phyloP scores from a whole-genome alignment of 208 protist species.

The Angomonas deanei region DNA sequence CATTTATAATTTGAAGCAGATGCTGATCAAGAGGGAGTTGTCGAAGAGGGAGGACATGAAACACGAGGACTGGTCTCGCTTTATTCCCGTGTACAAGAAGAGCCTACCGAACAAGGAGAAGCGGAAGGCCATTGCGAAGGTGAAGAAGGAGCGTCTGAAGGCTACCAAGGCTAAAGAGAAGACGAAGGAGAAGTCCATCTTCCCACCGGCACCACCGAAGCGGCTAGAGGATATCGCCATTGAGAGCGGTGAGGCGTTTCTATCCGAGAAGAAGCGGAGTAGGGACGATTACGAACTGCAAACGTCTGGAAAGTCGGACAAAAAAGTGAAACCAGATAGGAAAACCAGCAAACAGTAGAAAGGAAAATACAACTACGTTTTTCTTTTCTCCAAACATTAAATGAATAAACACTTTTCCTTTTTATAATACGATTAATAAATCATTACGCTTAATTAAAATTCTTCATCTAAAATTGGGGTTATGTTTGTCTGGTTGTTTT shows the following conservation, averaged over 20 bases:
- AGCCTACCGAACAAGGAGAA: slow-evolving; percentile 87
- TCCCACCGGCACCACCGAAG: slow-evolving; percentile 83
- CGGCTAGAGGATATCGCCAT: slow-evolving; percentile 89
- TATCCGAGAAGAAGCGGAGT: slow-evolving; percentile 36
- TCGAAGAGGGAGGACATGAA: slow-evolving; percentile 94
- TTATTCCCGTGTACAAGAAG: slow-evolving; percentile 97
- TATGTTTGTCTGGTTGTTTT: too few relatives aligned
- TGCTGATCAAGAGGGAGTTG: slow-evolving; percentile 99
- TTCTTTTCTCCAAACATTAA: background rate
- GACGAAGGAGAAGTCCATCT: slow-evolving; percentile 71
- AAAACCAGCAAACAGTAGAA: slow-evolving; percentile 5
- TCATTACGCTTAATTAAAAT: background rate
- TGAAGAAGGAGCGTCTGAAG: slow-evolving; percentile 78
- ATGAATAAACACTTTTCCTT: background rate
- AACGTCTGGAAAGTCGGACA: background rate
- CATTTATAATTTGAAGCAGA: slow-evolving; percentile 99
- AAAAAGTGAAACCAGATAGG: background rate
- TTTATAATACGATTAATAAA: background rate
- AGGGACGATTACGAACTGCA: slow-evolving; percentile 63
- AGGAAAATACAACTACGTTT: background rate
- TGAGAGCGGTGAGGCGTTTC: slow-evolving; percentile 87
- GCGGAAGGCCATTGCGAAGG: slow-evolving; percentile 79
- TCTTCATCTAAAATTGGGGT: too few relatives aligned
- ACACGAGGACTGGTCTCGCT: slow-evolving; percentile 97
- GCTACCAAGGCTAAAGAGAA: slow-evolving; percentile 53